Percentiles rank a stretch among this genome's conserved stretches.
Evolutionary conservation across 768 basidiomycete genomes (phyloP).

Genomic region (Pleurotus salmoneostramineus): DNA sequence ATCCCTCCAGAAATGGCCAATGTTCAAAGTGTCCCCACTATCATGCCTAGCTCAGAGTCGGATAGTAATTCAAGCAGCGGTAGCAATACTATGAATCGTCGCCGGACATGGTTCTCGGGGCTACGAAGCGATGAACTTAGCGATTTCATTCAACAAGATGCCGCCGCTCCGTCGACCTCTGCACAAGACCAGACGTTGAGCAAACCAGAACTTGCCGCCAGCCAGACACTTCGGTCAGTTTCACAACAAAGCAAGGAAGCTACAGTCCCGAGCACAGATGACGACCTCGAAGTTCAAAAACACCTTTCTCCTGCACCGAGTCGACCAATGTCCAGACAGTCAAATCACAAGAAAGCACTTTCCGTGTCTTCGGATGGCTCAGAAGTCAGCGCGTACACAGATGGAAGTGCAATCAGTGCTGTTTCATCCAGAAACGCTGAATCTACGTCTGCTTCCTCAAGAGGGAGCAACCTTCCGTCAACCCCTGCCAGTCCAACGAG

Average conservation of each 20-base stretch:
- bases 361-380: constrained; percentile 3
- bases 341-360: background rate
- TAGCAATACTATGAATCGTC: constrained; percentile 28
- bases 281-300: constrained; percentile 12
- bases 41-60: background rate
- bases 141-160: constrained; percentile 14
- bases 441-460: background rate
- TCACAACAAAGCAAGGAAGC: background rate
- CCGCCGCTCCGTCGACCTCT: background rate
- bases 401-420: constrained; percentile 4
- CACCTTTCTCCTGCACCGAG: background rate
- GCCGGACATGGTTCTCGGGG: constrained; percentile 55
- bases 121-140: constrained; percentile 34
- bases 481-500: constrained; percentile 40
- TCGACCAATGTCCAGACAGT: background rate
- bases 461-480: constrained; percentile 26
- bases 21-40: background rate
- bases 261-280: constrained; percentile 12
- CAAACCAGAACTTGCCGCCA: background rate
- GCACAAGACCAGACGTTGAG: constrained; percentile 3
- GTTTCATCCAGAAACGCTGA: constrained; percentile 1
- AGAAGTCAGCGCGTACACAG: background rate
- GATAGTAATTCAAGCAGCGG: background rate
- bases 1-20: background rate
- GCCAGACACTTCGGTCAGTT: background rate